Percentiles rank a stretch among this genome's conserved stretches.
Evolutionary conservation across 176 grass and related monocot species (phyloP).

Genomic region (Tillandsia fasciculata): DNA sequence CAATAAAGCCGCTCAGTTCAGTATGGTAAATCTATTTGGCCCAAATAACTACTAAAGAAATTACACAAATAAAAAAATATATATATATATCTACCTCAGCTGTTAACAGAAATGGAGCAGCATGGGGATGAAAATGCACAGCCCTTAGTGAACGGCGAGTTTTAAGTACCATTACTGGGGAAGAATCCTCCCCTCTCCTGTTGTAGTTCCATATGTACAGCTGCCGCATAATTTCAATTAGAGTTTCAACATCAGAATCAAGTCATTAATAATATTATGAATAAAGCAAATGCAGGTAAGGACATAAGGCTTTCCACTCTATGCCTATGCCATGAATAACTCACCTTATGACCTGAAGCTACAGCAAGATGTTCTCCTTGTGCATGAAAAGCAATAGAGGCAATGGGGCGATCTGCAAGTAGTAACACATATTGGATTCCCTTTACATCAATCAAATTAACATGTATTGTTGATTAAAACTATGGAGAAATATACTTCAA

Average conservation of each 20-base stretch:
- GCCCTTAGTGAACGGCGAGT: constrained; percentile 95
- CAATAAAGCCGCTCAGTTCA: background rate
- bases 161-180: constrained; percentile 64
- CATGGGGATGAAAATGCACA: constrained; percentile 97
- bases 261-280: constrained; percentile 1
- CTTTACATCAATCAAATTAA: no score
- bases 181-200: constrained; percentile 53
- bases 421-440: background rate
- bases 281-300: constrained; percentile 17
- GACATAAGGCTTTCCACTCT: no score
- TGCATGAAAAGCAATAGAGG: constrained; percentile 97
- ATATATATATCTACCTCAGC: constrained; percentile 55
- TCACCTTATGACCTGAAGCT: constrained; percentile 98
- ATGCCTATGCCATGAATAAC: background rate
- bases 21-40: background rate
- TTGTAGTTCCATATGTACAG: constrained; percentile 98
- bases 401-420: constrained; percentile 82
- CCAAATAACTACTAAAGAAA: constrained; percentile 16
- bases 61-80: constrained; percentile 22
- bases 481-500: background rate
- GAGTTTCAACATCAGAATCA: constrained; percentile 13
- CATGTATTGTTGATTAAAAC: background rate
- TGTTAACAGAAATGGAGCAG: constrained; percentile 83
- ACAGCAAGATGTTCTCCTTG: constrained; percentile 90
- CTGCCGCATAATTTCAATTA: constrained; percentile 33